Evolutionary conservation across 2,329 filamentous ascomycete species (phyloP).

Genomic region (Scorias spongiosa): DNA sequence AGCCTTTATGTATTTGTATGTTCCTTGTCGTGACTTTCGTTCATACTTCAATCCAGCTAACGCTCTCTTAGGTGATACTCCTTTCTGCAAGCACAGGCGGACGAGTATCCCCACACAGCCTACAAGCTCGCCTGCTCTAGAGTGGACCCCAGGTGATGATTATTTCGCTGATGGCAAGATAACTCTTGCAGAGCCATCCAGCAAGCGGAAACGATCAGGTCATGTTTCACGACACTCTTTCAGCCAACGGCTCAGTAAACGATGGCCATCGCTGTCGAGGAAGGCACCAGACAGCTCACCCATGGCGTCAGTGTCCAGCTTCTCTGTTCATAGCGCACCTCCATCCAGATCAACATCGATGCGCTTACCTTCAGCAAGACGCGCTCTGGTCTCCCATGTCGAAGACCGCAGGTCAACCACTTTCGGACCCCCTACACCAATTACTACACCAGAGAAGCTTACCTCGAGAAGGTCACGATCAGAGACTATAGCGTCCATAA

Average conservation of each 20-base stretch:
- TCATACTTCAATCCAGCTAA: not conserved
- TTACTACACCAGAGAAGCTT: conserved; percentile 10
- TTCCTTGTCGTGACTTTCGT: conserved; percentile 12
- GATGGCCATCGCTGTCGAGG: conserved; percentile 33
- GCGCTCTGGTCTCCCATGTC: conserved; percentile 35
- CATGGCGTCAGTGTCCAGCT: conserved; percentile 10
- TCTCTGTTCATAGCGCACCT: conserved; percentile 19
- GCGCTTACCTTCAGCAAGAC: conserved; percentile 63
- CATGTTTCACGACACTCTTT: conserved; percentile 37
- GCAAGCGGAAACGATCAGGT: conserved; percentile 42
- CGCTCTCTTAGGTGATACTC: conserved; percentile 40
- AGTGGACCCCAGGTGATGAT: conserved; percentile 29
- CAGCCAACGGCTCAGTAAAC: not conserved
- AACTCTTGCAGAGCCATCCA: conserved; percentile 27
- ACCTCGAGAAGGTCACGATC: conserved; percentile 3
- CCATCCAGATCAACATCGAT: conserved; percentile 46
- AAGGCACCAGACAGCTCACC: conserved; percentile 38
- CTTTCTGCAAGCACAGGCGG: conserved; percentile 40
- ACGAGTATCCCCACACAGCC: conserved; percentile 2
- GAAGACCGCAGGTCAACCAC: conserved; percentile 18
- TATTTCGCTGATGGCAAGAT: conserved; percentile 48
- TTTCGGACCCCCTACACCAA: conserved; percentile 14
- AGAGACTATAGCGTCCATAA: conserved; percentile 1
- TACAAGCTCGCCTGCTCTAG: conserved; percentile 5
- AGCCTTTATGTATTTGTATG: conserved; percentile 59